Percentiles rank a stretch among this genome's conserved stretches.
phyloP scores from a whole-genome alignment of 768 basidiomycete species.

The Trametes cinnabarina region DNA sequence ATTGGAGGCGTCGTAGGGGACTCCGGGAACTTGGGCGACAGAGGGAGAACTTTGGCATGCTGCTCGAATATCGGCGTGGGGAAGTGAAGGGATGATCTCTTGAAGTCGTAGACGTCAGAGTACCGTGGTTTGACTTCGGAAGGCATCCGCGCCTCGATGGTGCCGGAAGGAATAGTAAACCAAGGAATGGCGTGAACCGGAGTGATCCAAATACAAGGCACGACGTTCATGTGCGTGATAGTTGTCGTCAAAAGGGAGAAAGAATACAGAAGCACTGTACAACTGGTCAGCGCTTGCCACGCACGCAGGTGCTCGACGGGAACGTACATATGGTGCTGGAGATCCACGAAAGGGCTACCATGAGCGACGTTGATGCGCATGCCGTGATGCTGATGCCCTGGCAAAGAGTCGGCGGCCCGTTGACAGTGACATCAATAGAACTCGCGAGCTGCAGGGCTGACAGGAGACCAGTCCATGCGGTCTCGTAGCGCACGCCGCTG shows the following conservation, averaged over 20 bases:
- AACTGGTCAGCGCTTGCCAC: neutral
- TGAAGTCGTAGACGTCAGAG: constrained; percentile 5
- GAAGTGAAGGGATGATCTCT: constrained; percentile 6
- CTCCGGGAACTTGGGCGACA: neutral
- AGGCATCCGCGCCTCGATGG: neutral
- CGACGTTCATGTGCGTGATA: constrained; percentile 41
- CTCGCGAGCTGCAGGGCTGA: constrained; percentile 51
- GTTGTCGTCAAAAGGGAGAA: constrained; percentile 48
- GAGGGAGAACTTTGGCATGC: constrained; percentile 9
- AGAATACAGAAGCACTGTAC: constrained; percentile 53
- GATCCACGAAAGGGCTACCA: constrained; percentile 31
- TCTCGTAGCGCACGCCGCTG: constrained; percentile 48
- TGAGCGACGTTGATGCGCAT: constrained; percentile 31
- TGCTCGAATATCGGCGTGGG: constrained; percentile 16
- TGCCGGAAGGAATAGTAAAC: constrained; percentile 39
- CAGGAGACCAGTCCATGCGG: constrained; percentile 51
- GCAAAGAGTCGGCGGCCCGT: constrained; percentile 40
- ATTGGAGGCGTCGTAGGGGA: constrained; percentile 9
- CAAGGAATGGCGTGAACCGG: constrained; percentile 55
- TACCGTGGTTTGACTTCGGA: neutral
- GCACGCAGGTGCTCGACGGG: too few species aligned
- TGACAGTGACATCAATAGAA: constrained; percentile 46
- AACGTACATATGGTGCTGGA: constrained; percentile 31
- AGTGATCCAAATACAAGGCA: constrained; percentile 52
- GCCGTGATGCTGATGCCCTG: constrained; percentile 22